Conservation (phyloP, 192 early-diverging fungal genomes). For the Geranomyces michiganensis region DNA sequence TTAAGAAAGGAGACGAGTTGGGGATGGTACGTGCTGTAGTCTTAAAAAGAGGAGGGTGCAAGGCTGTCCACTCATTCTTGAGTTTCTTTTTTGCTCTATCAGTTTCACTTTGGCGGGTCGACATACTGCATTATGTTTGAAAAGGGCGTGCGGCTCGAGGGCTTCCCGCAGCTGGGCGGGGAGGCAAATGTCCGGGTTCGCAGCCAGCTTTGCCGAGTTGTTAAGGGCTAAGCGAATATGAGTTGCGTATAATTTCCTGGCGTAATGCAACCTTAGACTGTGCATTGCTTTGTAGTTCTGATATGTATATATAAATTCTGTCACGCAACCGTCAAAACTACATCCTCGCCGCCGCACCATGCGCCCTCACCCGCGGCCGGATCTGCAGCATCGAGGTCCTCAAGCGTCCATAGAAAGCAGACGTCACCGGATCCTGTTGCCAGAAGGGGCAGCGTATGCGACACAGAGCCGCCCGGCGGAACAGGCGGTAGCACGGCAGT, state of each 20-base stretch:
- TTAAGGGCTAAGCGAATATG: conserved; percentile 18
- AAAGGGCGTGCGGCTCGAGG: conserved; percentile 19
- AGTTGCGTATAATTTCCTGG: too few relatives aligned
- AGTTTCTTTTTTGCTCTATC: too few relatives aligned
- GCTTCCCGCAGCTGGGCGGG: conserved; percentile 11
- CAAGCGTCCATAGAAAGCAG: conserved; percentile 19
- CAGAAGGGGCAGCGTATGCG: conserved; percentile 14
- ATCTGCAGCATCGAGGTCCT: conserved; percentile 19
- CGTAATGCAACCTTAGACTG: too few relatives aligned
- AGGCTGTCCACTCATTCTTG: too few relatives aligned
- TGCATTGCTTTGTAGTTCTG: too few relatives aligned
- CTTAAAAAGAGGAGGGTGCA: too few relatives aligned
- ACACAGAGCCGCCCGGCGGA: not conserved
- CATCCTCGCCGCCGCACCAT: conserved; percentile 10
- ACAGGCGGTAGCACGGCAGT: conserved; percentile 14
- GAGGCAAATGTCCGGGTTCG: conserved; percentile 3
- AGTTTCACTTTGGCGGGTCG: conserved; percentile 29
- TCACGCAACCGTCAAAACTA: not conserved
- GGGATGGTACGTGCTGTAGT: conserved; percentile 20
- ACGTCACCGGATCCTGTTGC: conserved; percentile 5
- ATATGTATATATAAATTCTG: too few relatives aligned
- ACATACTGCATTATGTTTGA: conserved; percentile 25
- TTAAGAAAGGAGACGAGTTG: conserved; percentile 26
- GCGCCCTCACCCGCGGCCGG: conserved; percentile 6
- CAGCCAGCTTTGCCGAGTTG: conserved; percentile 14